A percentile compares a stretch with the other conserved stretches of the same genome.
Evolutionary conservation across 257 asterid species (phyloP).

Genomic region (Solanum virginianum): DNA sequence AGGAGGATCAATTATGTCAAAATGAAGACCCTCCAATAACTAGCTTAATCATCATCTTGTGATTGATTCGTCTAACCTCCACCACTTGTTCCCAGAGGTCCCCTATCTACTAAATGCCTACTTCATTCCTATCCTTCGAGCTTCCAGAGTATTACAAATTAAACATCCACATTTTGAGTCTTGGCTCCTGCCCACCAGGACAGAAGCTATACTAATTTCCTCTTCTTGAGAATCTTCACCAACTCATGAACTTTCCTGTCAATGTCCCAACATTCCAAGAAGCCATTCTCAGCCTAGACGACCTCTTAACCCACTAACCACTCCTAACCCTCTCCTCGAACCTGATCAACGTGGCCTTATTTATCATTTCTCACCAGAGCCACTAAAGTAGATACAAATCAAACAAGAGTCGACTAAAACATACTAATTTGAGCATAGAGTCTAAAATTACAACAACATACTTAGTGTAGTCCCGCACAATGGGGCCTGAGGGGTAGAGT

Average conservation of each 20-base stretch:
- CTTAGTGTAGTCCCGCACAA: no score
- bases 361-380: no score
- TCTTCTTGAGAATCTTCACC: background rate
- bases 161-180: background rate
- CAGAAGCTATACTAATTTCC: background rate
- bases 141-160: background rate
- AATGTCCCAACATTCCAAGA: background rate
- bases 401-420: no score
- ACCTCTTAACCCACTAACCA: background rate
- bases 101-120: background rate
- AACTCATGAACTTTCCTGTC: background rate
- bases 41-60: background rate
- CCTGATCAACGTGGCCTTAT: background rate
- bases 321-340: background rate
- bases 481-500: no score
- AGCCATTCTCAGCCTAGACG: background rate
- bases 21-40: background rate
- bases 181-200: background rate
- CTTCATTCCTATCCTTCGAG: background rate
- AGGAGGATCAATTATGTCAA: background rate
- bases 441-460: no score
- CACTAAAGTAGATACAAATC: no score
- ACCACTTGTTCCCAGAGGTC: background rate
- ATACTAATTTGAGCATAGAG: no score
- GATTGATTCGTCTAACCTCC: background rate